Evolutionary conservation across 768 basidiomycete genomes (phyloP), one percentile per base, ranked within the genome.

Genomic region (Chiua virens): DNA sequence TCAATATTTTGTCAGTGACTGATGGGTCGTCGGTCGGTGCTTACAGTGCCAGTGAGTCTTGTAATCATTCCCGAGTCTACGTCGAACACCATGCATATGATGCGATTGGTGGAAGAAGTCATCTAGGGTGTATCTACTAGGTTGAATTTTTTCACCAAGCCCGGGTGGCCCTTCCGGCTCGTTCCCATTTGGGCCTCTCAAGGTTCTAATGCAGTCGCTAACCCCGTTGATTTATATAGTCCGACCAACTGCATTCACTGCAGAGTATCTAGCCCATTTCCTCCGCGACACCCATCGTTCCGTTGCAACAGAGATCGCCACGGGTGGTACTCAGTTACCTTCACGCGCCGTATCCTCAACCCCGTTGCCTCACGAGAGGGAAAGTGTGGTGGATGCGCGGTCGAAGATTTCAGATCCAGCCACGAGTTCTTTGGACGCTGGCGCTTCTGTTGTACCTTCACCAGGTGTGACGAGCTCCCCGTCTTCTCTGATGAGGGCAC

Each of bases 21-120:
- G 22, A n/a, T 8, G 45, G n/a, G 5, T 6, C 21, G 5, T 50
- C 30, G 23, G 9, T 30, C 13, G 18, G 8, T 20, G 25, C 22
- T 41, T 28, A 28, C 11, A 17, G 61, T 61, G 39, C 34, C 11
- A 17, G 61, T 61, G 39, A 61, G 62, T 49, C 25, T 49, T 27
- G 4, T 3, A 28, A 15, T 14, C 5, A 20, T 14, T 25, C 14
- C 8, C 11, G 3, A 21, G 21, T 49, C 22, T 3, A 30, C 30
- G 30, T 14, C 30, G 13, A 30, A 30, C 13, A 30, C 13, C 13
- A 30, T 14, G 13, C 13, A 13, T 5, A 7, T 30, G 30, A 5
- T 1, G 15, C 34, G 15, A 34, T 34, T 8, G 34, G 34, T 17
- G 15, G 15, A 34, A 14, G 27, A 27, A 27, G 27, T 27, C 27